Evolutionary conservation across 208 protist genomes (phyloP), one percentile per base, ranked within the genome.

Genomic region (Acanthamoeba divionensis): DNA sequence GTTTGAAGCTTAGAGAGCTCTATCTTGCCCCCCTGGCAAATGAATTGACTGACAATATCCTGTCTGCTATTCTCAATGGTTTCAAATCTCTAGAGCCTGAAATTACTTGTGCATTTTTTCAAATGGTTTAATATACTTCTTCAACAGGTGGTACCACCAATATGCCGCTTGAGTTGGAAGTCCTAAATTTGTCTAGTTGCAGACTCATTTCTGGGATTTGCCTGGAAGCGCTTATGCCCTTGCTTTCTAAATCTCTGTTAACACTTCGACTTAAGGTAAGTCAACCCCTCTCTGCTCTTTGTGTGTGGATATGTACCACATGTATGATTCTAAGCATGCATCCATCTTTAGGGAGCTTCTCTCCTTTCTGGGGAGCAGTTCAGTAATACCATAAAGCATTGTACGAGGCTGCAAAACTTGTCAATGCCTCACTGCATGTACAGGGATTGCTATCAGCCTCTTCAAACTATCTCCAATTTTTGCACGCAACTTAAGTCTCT

Each of bases 391-490:
- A 86, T 86, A 50, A 86, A 38, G 6, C 50, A 31, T 13, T 86
- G 77, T 41, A 65, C 63, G 29, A 63, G 26, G 77, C 77, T 86
- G 26, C 47, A 60, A 26, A 50, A 86, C 18, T 36, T 86, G 10
- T 86, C 77, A 15, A 60, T 86, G 77, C 77, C 77, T 8, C 47
- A 86, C 77, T 86, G 47, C 54, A 67, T 15, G 36, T 83, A 83
- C 62, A 33, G 38, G 29, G 54, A 86, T 57, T 45, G 31, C 77
- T 86, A 86, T 41, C 45, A 50, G 77, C 77, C 33, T 8, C 69
- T 80, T 8, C 69, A 80, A 21, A 80, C 33, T 2, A 31, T 86
- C 29, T 63, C 63, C 13, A 18, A 31, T 9, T 44, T 67, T 21
- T 86, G 77, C 15, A 21, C n/a, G 8, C 45, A 60, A n/a, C 29